Percentiles rank a stretch among this genome's conserved stretches.
Evolutionary conservation across 2,329 filamentous ascomycete genomes (phyloP).

Genomic region (Penicillium occitanis): DNA sequence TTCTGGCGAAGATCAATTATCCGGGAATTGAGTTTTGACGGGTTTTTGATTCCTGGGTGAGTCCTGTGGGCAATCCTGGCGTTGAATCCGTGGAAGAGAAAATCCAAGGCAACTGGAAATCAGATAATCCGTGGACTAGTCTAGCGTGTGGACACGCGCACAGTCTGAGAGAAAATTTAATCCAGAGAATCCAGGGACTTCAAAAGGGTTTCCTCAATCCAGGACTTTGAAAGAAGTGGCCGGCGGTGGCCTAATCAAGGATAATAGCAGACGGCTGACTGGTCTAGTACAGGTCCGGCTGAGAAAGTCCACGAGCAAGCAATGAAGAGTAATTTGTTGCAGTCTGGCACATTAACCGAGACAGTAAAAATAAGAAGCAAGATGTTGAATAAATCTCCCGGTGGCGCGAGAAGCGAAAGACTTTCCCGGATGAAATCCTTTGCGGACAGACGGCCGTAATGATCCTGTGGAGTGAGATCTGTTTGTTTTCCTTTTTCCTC

Average conservation of each 20-base stretch:
- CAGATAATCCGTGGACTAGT: slow-evolving; percentile 13
- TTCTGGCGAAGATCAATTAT: background rate
- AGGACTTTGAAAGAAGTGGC: slow-evolving; percentile 8
- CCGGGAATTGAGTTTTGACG: background rate
- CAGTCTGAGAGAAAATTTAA: background rate
- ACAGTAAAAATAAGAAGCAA: slow-evolving; percentile 16
- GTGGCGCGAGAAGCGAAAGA: slow-evolving; percentile 7
- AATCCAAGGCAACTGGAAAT: slow-evolving; percentile 5
- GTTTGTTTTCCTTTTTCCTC: slow-evolving; percentile 14
- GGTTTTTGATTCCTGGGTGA: background rate
- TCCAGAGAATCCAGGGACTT: slow-evolving; percentile 1
- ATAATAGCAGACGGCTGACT: background rate
- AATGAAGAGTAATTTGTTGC: slow-evolving; percentile 1
- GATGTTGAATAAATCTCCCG: slow-evolving; percentile 7
- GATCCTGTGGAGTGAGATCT: slow-evolving; percentile 6
- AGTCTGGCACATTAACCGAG: slow-evolving; percentile 22
- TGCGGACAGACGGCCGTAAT: slow-evolving; percentile 3
- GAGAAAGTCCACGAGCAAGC: slow-evolving; percentile 1
- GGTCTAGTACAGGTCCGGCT: slow-evolving; percentile 4
- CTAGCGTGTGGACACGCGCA: background rate
- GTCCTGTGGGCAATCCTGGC: slow-evolving; percentile 17
- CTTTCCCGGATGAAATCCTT: slow-evolving; percentile 13
- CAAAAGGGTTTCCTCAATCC: slow-evolving; percentile 4
- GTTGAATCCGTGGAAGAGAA: slow-evolving; percentile 11
- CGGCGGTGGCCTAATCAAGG: slow-evolving; percentile 6